phyloP scores from a whole-genome alignment of 2,329 filamentous ascomycete species.

The Pyricularia pennisetigena region DNA sequence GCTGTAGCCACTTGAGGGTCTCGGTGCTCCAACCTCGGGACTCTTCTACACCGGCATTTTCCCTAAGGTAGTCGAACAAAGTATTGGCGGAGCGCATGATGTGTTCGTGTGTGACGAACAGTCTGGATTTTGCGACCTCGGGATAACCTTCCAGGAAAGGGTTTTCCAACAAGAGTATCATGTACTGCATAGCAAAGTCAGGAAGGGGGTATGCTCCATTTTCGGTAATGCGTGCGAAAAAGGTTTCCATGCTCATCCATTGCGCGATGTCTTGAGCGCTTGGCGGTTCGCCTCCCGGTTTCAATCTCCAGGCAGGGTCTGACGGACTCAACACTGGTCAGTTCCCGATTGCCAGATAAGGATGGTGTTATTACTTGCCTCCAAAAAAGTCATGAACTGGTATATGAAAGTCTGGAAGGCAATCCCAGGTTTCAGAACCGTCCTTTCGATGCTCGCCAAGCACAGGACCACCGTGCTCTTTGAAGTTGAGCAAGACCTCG shows the following conservation, averaged over 20 bases:
- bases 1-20: not conserved
- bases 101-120: not conserved
- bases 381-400: not conserved
- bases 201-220: not conserved
- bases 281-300: not conserved
- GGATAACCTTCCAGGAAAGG: not conserved
- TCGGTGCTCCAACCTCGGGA: not conserved
- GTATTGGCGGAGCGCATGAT: not conserved
- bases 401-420: not conserved
- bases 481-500: not conserved
- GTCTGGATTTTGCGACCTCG: not conserved
- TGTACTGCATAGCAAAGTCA: not conserved
- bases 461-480: not conserved
- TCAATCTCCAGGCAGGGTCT: not conserved
- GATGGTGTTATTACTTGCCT: not conserved
- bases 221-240: not conserved
- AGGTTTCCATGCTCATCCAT: not conserved
- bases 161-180: not conserved
- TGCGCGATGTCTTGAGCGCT: not conserved
- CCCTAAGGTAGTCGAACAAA: not conserved
- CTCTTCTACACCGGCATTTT: not conserved
- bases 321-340: not conserved
- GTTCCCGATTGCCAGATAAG: not conserved
- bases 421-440: not conserved
- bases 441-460: not conserved